phyloP scores from a whole-genome alignment of 2,329 filamentous ascomycete genomes.

The Cytospora piceicola region DNA sequence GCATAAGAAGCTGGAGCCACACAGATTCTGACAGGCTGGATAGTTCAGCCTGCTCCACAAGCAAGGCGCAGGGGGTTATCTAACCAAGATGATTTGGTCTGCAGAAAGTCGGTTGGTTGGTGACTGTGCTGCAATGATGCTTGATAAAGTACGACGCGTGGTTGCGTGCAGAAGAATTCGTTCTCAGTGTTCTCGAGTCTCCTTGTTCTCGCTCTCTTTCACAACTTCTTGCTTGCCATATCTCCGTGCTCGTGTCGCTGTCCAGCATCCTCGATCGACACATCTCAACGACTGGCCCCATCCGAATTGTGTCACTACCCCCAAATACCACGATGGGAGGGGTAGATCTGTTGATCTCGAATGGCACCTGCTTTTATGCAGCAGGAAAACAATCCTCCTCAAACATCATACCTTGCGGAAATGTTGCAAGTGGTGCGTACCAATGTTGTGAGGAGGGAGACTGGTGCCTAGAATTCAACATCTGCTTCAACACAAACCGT shows the following conservation, averaged over 20 bases:
- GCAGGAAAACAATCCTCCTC: neutral
- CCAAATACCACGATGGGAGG: neutral
- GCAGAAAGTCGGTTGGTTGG: neutral
- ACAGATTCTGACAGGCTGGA: neutral
- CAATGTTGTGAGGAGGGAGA: constrained; percentile 22
- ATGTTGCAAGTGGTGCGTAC: constrained; percentile 2
- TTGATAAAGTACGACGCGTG: neutral
- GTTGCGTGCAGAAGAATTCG: neutral
- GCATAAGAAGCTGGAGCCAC: constrained; percentile 5
- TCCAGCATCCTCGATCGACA: neutral
- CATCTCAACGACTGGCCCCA: neutral
- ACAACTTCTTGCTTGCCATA: neutral
- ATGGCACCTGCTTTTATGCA: constrained; percentile 16
- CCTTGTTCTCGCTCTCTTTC: neutral
- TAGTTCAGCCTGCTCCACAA: constrained; percentile 2
- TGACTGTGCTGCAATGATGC: constrained; percentile 6
- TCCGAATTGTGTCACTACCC: neutral
- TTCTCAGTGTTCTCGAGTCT: neutral
- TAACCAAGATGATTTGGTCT: neutral
- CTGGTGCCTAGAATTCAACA: constrained; percentile 12
- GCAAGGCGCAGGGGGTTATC: neutral
- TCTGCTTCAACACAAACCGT: constrained; percentile 19
- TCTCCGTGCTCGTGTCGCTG: neutral
- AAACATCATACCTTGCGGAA: constrained; percentile 16
- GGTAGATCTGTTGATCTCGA: constrained; percentile 13